Conservation (phyloP, 257 asterid species). For the Marsdenia floribunda region DNA sequence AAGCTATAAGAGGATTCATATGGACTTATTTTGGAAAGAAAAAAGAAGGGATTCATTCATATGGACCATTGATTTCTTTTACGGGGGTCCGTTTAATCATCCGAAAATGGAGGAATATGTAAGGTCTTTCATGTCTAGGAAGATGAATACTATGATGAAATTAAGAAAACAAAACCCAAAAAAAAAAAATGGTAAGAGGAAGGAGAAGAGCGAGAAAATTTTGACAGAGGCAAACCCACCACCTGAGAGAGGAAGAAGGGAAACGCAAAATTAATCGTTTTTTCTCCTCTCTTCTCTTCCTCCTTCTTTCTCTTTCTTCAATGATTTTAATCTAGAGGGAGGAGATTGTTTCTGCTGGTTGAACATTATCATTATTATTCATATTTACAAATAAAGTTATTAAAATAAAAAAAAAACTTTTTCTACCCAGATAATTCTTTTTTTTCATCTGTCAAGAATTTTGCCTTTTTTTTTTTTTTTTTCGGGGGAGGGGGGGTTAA, state of each 20-base stretch:
- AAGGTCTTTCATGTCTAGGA: not conserved
- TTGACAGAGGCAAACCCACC: not conserved
- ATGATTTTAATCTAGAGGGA: not conserved
- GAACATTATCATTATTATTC: not conserved
- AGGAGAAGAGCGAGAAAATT: not conserved
- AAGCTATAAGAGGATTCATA: too few species aligned
- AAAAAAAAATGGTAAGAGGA: too few species aligned
- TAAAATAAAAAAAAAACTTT: too few species aligned
- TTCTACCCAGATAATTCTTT: too few species aligned
- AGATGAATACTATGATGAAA: not conserved
- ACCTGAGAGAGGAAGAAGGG: conserved; percentile 13
- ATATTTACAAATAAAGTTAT: too few species aligned
- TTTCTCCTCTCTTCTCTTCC: conserved; percentile 21
- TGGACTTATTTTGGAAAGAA: too few species aligned
- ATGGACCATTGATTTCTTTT: not conserved
- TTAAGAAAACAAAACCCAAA: not conserved
- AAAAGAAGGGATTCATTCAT: not conserved
- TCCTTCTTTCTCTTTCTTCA: not conserved
- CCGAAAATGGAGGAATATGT: conserved; percentile 3
- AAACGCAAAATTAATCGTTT: conserved; percentile 15
- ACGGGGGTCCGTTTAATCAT: not conserved
- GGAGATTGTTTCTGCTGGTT: conserved; percentile 4
- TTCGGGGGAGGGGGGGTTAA: too few species aligned
- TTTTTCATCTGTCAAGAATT: too few species aligned
- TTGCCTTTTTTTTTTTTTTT: too few species aligned